Evolutionary conservation across 371 early-diverging fungal species (phyloP).

Genomic region (Mucor irregularis): DNA sequence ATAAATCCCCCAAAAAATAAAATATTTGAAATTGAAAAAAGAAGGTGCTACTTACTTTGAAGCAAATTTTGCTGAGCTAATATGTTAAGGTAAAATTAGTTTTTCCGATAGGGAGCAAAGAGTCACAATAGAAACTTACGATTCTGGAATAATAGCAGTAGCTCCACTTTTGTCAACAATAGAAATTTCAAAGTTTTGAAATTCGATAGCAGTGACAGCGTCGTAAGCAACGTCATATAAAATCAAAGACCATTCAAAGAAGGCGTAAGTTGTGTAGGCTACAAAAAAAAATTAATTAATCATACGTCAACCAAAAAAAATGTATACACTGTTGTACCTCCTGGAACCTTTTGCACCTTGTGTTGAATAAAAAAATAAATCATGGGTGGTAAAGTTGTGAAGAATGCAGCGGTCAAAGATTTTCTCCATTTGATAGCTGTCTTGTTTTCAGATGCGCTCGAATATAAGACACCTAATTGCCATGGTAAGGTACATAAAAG

Average conservation of each 20-base stretch:
- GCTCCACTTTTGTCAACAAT: conserved; percentile 50
- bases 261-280: conserved; percentile 81
- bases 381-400: conserved; percentile 72
- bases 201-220: conserved; percentile 71
- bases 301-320: not conserved
- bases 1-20: conserved; percentile 7
- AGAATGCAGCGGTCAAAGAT: conserved; percentile 56
- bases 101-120: not conserved
- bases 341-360: conserved; percentile 73
- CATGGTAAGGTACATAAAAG: conserved; percentile 76
- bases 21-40: not conserved
- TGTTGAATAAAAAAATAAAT: conserved; percentile 78
- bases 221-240: conserved; percentile 80
- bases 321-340: conserved; percentile 40
- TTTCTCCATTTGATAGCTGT: conserved; percentile 46
- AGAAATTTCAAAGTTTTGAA: conserved; percentile 56
- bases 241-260: conserved; percentile 84
- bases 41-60: conserved; percentile 25
- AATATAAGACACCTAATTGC: conserved; percentile 64
- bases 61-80: conserved; percentile 18
- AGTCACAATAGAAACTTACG: conserved; percentile 19
- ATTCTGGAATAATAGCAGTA: conserved; percentile 13
- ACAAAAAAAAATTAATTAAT: not conserved
- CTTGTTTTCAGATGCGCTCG: conserved; percentile 28
- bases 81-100: conserved; percentile 9